Percentiles rank a stretch among this genome's conserved stretches.
These are phyloP conservation scores for Rehmannia glutinosa DNA, from an alignment of 257 asterid genomes.

Conservation along the genomic window DNA sequence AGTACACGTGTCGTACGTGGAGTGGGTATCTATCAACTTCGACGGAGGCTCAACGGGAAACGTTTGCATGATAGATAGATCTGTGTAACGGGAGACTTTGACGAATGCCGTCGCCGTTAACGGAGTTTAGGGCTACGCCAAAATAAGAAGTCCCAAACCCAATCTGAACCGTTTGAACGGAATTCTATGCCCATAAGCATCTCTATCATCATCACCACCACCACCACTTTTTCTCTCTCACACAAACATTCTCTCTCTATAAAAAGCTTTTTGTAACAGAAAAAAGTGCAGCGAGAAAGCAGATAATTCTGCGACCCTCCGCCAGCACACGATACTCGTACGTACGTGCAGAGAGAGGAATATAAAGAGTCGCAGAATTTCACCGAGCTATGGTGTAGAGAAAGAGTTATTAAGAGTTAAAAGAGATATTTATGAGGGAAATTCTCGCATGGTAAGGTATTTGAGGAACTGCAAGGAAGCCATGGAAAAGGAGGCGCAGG, in stretches of 20 bases:
- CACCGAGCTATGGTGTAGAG: conserved; percentile 6
- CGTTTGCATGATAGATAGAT: conserved; percentile 30
- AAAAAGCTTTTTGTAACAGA: conserved; percentile 22
- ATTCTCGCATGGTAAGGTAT: conserved; percentile 16
- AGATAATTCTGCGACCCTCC: conserved; percentile 26
- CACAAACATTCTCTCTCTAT: conserved; percentile 24
- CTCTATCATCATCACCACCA: conserved; percentile 35
- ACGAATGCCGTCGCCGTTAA: conserved; percentile 25
- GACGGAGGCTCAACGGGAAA: not conserved
- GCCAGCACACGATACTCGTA: conserved; percentile 29
- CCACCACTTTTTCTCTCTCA: conserved; percentile 24
- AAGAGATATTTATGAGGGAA: not conserved
- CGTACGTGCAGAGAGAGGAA: conserved; percentile 15
- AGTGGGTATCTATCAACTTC: conserved; percentile 4
- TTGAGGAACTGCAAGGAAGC: not conserved
- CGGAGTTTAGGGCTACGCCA: conserved; percentile 11
- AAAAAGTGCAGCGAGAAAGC: conserved; percentile 30
- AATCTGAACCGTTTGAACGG: conserved; percentile 30
- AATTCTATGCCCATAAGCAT: conserved; percentile 34
- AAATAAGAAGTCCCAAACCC: conserved; percentile 10
- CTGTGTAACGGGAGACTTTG: conserved; percentile 26
- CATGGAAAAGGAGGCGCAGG: conserved; percentile 21
- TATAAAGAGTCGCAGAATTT: conserved; percentile 10
- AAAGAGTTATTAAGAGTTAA: not conserved
- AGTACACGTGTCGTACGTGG: conserved; percentile 14